Evolutionary conservation across 352 stramenopile species (phyloP), one percentile per base, ranked within the genome.

Genomic region (Phytophthora pini): DNA sequence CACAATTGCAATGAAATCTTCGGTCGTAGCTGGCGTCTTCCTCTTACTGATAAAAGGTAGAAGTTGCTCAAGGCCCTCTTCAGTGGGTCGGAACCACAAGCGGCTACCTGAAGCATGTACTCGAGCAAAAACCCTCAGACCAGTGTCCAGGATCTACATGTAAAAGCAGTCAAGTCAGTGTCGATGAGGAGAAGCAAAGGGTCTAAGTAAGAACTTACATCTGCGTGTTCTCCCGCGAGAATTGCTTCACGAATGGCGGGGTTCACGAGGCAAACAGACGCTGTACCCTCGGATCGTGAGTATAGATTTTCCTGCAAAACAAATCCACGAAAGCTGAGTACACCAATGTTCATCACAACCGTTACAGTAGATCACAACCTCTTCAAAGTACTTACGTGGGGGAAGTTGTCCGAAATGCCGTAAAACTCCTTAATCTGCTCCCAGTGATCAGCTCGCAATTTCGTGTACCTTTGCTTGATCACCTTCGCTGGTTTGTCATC

Each of bases 41-140:
- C 91, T 81, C 74, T 97, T 96, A 17, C 74, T 95, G 53, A 97
- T 72, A 63, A 86, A 96, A 17, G 86, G 84, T 7, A 95, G 69
- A 27, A 97, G 64, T 26, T 87, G 44, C 0, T 59, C 70, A 22
- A 98, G 70, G 4, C 88, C 92, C 54, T 97, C 92, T 48, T 95
- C 84, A 9, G 84, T 87, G 1, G 90, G 73, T 4, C 92, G 85
- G 52, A 94, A 97, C n/a, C 45, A 89, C 63, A 22, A 82, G 40
- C 47, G 71, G 5, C 71, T 74, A 3, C 77, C 66, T 8, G 72
- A 71, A 13, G 73, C 56, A 31, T 80, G 76, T 9, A 88, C 81
- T 47, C 88, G 88, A 53, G 90, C 82, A 67, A 98, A 97, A 34
- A 94, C 84, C 13, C 89, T 85, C n/a, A 97, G 62, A 2, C 92